Evolutionary conservation across 1,284 basidiomycete species (phyloP).

Genomic region (Cystobasidiaceae sp.): DNA sequence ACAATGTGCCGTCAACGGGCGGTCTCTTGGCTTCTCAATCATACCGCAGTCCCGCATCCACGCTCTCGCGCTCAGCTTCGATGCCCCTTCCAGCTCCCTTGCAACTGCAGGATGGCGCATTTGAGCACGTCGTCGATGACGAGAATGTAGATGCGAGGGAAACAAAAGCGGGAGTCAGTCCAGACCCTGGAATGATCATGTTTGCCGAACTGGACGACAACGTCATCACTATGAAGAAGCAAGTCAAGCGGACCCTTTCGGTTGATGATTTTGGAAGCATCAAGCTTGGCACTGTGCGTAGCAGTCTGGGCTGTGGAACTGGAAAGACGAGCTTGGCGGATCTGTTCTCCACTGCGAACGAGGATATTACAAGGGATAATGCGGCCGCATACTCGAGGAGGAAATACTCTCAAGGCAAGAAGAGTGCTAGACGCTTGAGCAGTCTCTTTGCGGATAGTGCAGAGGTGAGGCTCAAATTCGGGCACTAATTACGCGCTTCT

Average conservation of each 20-base stretch:
- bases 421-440: background rate
- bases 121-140: background rate
- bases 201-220: constrained; percentile 22
- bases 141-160: too few relatives aligned
- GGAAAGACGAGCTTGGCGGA: background rate
- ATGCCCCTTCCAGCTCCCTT: background rate
- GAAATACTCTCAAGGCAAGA: too few relatives aligned
- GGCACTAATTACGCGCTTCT: too few relatives aligned
- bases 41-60: too few relatives aligned
- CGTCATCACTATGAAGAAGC: constrained; percentile 24
- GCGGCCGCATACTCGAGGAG: too few relatives aligned
- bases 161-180: too few relatives aligned
- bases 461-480: background rate
- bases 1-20: too few relatives aligned
- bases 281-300: background rate
- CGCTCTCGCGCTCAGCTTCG: background rate
- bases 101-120: background rate
- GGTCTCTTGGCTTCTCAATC: too few relatives aligned
- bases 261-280: constrained; percentile 15
- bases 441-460: background rate
- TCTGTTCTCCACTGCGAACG: background rate
- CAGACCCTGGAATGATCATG: background rate
- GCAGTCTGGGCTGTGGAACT: background rate
- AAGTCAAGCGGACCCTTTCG: background rate
- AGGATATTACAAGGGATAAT: background rate